Conservation (phyloP, 139 green algal species). For the Haematococcus lacustris region DNA sequence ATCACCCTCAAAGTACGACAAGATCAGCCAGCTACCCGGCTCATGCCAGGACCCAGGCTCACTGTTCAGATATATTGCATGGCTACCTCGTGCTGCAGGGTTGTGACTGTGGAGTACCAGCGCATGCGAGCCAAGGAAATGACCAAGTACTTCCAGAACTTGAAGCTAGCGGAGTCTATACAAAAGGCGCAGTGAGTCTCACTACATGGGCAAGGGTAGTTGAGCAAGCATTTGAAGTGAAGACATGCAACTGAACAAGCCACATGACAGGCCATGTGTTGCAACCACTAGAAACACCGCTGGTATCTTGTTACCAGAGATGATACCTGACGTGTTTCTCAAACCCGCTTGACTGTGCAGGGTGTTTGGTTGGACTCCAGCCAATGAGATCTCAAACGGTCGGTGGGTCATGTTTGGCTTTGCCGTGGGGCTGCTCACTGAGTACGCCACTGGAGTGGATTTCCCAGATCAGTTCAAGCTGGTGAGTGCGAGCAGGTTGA, state of each 20-base stretch:
- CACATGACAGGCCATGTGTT: no score
- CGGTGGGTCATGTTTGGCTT: slow-evolving; percentile 97
- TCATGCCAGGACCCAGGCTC: not conserved
- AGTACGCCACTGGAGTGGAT: slow-evolving; percentile 91
- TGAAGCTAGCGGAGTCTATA: no score
- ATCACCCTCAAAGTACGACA: not conserved
- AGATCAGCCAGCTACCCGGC: not conserved
- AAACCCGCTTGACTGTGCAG: not conserved
- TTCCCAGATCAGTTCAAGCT: slow-evolving; percentile 86
- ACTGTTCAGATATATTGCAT: not conserved
- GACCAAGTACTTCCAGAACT: slow-evolving; percentile 19
- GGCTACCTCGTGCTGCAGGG: not conserved
- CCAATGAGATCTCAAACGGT: slow-evolving; percentile 91
- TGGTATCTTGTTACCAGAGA: no score
- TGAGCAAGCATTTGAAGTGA: no score
- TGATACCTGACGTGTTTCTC: no score
- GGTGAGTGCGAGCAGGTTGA: no score
- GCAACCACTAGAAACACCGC: no score
- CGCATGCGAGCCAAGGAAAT: slow-evolving; percentile 86
- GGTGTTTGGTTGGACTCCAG: slow-evolving; percentile 84
- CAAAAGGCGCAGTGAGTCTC: no score
- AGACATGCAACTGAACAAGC: no score
- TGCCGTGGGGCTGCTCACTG: slow-evolving; percentile 85
- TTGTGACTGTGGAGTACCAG: slow-evolving; percentile 83
- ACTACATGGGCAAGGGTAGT: no score